A percentile compares a stretch with the other conserved stretches of the same genome.
phyloP scores from a whole-genome alignment of 495 filamentous ascomycete genomes.

The Sabuloglossum arenarium region DNA sequence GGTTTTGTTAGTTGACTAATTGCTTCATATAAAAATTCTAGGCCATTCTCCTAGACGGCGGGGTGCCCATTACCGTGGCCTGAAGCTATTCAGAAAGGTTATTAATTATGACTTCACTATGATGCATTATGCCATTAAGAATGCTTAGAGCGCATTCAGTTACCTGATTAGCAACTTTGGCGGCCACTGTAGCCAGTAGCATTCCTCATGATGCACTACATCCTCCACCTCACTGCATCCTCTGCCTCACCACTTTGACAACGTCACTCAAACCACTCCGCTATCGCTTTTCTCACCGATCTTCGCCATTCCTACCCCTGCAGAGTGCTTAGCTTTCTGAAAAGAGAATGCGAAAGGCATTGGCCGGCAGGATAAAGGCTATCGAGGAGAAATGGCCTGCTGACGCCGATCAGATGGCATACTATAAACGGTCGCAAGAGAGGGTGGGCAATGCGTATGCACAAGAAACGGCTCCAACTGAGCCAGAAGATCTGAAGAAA shows the following conservation, averaged over 20 bases:
- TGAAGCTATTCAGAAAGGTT: neutral
- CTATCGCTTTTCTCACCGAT: neutral
- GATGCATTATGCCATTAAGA: neutral
- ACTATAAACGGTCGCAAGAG: neutral
- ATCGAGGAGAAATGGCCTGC: neutral
- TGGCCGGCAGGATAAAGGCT: neutral
- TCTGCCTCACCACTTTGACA: neutral
- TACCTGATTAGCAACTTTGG: neutral
- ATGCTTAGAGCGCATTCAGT: neutral
- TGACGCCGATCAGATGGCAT: neutral
- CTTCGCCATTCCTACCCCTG: neutral
- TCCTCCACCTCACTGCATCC: neutral
- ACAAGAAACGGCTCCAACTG: neutral
- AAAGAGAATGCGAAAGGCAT: neutral
- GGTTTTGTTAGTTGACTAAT: too few relatives aligned
- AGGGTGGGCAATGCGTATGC: neutral
- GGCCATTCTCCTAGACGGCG: neutral
- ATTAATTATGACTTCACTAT: neutral
- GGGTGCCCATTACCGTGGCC: neutral
- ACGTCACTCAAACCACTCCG: neutral
- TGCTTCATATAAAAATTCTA: too few relatives aligned
- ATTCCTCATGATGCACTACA: neutral
- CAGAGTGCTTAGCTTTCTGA: neutral
- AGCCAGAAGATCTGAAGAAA: neutral
- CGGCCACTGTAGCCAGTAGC: neutral